phyloP scores from a whole-genome alignment of 768 basidiomycete genomes.

The Kwoniella europaea region DNA sequence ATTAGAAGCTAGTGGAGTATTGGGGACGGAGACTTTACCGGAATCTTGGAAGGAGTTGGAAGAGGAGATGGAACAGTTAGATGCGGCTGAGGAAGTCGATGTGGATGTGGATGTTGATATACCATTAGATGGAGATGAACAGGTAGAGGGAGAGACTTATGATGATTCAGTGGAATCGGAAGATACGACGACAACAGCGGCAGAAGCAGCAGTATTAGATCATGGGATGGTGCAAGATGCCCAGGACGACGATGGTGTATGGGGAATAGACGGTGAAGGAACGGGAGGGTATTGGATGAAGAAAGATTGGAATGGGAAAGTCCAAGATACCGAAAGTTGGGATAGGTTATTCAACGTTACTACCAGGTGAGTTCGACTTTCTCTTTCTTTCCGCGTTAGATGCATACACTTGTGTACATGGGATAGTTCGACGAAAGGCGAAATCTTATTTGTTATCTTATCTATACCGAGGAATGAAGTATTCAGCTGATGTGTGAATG shows the following conservation, averaged over 20 bases:
- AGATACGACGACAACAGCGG: background rate
- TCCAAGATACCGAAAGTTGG: conserved; percentile 51
- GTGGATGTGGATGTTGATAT: background rate
- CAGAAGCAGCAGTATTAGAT: background rate
- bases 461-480: conserved; percentile 7
- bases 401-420: background rate
- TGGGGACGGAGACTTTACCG: conserved; percentile 26
- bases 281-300: conserved; percentile 54
- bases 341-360: conserved; percentile 48
- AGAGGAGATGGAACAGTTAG: conserved; percentile 32
- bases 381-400: background rate
- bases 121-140: background rate
- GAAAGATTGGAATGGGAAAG: conserved; percentile 52
- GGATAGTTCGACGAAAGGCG: background rate
- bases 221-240: background rate
- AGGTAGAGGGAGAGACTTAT: conserved; percentile 5
- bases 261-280: conserved; percentile 50
- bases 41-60: conserved; percentile 33
- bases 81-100: conserved; percentile 26
- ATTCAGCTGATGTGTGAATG: conserved; percentile 7
- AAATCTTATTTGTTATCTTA: conserved; percentile 8
- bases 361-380: conserved; percentile 43
- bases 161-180: conserved; percentile 12
- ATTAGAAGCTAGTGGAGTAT: background rate
- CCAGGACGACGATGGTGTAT: conserved; percentile 14